Base-by-base conservation (phyloP, 2,329 filamentous ascomycete species). In the Lecanosticta acicola region DNA sequence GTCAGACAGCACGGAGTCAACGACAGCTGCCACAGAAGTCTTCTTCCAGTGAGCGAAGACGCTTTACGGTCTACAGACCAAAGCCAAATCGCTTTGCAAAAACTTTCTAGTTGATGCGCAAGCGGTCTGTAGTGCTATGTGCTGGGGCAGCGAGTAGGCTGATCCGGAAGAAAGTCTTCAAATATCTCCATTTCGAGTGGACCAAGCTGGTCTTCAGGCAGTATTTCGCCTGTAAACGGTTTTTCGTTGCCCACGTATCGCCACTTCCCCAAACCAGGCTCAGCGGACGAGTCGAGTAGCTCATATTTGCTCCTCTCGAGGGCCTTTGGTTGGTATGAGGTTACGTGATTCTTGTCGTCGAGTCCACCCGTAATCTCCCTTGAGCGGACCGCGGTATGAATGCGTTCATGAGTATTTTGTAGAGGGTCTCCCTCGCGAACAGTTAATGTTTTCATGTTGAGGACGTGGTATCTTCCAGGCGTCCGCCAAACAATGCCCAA, bases 241-340 rank as follows among this genome's bases (percentile, higher is more conserved):
- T 35, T 45, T 4, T 52, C 43, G 19, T 45, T 46, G 1, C 46
- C 49, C 32, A 49, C 19, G 35, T 52, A 52, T 14, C 43, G 24
- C 49, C 49, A 52, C 36, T 40, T 49, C 8, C 46, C 49, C 20
- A 44, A 43, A 1, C 46, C 49, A 14, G 49, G 46, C 38, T 52
- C 40, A 3, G 46, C 46, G 3, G 5, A 14, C 2, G 17, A 17
- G 24, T 52, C 46, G 10, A 52, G 24, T 9, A 52, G 36, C n/a
- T 52, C 46, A 17, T 52, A 52, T 10, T 46, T 43, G 1, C 32
- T 24, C 16, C 37, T 36, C 14, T 40, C 39, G 7, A 53, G 20
- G 1, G 46, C 43, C n/a, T 50, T 50, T 2, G 47, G 50, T 41
- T 48, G 26, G 29, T 53, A 53, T 13, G 14, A 21, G 4, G 39